Evolutionary conservation across 2,329 filamentous ascomycete genomes (phyloP), one percentile per base, ranked within the genome.

Genomic region (Ceratocystis diversiconidia): DNA sequence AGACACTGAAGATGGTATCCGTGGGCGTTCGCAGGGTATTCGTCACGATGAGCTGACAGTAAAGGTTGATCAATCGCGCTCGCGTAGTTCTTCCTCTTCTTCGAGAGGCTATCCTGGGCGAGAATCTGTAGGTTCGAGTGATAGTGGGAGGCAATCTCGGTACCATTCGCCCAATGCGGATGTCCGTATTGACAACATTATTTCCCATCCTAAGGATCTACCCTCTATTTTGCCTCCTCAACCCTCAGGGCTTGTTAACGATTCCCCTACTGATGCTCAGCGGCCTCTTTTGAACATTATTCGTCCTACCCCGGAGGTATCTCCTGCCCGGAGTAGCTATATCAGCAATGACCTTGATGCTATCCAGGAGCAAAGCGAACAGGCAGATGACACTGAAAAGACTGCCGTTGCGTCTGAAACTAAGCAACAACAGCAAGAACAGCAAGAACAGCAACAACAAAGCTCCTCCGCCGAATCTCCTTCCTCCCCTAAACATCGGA

Each of bases 121-220:
- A 15, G 22, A 60, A 41, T 10, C 50, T 28, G 55, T 32, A 22
- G 52, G 30, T 12, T 8, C n/a, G 28, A 36, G 25, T n/a, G 28
- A 59, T 25, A 59, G 28, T 36, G 19, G 3, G 46, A 44, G 25
- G 15, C 32, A n/a, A 30, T 22, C 46, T 15, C 41, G n/a, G 3
- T 87, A 81, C 66, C 81, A 80, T 68, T 80, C 74, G 6, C 84
- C 84, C 1, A 77, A 87, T 70, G 84, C 84, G n/a, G 84, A 87
- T 71, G 83, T 86, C 64, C 77, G 75, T 63, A 80, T 85, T 67
- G 84, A 86, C 71, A 80, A 85, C 69, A 74, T 81, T 67, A 78
- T 86, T 68, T 76, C 78, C 64, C 64, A 69, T 46, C 84, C 84
- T 4, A 72, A 73, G 50, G 80, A 85, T 36, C 73, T 83, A 65